A percentile compares a stretch with the other conserved stretches of the same genome.
Evolutionary conservation across 257 asterid species (phyloP).

Genomic region (Voacanga thouarsii): DNA sequence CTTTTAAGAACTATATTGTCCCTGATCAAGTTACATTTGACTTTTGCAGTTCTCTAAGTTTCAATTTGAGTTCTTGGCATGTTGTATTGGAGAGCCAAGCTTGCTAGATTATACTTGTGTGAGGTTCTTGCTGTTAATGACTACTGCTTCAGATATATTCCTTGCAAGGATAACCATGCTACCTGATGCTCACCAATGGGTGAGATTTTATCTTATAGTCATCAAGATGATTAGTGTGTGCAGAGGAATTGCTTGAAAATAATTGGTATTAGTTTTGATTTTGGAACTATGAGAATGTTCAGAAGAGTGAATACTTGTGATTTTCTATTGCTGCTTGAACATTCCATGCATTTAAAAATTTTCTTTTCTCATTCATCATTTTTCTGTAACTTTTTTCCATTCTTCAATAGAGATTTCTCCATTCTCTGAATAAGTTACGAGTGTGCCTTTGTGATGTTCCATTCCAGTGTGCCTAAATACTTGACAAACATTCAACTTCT

Average conservation of each 20-base stretch:
- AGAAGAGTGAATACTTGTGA: no score
- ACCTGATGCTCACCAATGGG: conserved; percentile 72
- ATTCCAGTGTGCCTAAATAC: neutral
- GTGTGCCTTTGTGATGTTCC: neutral
- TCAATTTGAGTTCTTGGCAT: conserved; percentile 57
- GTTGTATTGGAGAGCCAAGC: conserved; percentile 77
- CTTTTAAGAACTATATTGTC: neutral
- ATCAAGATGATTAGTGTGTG: neutral
- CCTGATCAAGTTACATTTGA: conserved; percentile 10
- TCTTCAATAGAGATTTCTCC: neutral
- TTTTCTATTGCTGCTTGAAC: neutral
- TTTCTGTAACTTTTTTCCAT: neutral
- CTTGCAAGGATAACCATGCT: conserved; percentile 54
- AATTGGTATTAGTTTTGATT: neutral
- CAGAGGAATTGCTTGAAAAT: neutral
- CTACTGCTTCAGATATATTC: conserved; percentile 86
- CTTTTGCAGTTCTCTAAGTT: conserved; percentile 43
- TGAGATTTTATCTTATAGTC: conserved; percentile 33
- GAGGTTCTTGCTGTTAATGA: conserved; percentile 60
- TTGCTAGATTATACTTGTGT: conserved; percentile 60
- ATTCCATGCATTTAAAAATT: neutral
- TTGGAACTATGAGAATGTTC: neutral
- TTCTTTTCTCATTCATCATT: neutral
- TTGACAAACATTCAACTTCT: neutral
- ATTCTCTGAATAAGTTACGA: neutral